Evolutionary conservation across 352 stramenopile genomes (phyloP), one percentile per base, ranked within the genome.

Genomic region (Pythium brachiatum): DNA sequence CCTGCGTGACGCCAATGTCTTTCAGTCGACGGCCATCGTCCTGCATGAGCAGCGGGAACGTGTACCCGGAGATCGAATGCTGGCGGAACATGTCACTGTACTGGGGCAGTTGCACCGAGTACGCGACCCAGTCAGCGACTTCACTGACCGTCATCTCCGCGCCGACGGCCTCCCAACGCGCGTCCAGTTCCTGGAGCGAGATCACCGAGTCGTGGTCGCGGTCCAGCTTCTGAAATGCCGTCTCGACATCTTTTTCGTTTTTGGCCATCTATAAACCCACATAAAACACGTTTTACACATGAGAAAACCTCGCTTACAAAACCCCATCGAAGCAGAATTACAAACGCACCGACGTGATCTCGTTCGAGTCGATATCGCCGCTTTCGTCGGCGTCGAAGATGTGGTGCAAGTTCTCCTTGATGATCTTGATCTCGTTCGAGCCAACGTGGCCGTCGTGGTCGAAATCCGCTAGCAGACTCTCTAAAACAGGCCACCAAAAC

Each of bases 111-210:
- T 95, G 86, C 15, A 92, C 86, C 12, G 82, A 77, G 64, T 85
- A 92, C 13, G 81, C 69, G 25, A 95, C 76, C 86, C 86, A 95
- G 60, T 95, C 86, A 0, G 81, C 79, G 52, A 95, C 86, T 48
- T 95, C 86, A 21, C 67, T 72, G 13, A 95, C 86, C 0, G 83
- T 95, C 86, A 95, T 95, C 59, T 95, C 86, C n/a, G 86, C 79
- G 0, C 86, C 86, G 2, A 95, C 77, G 11, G 66, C 51, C 41
- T 92, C 86, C 83, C 83, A 95, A 6, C 83, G 83, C 48, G 87
- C 81, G 55, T 95, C 86, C 51, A 95, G 73, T 68, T 95, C 86
- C 54, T 89, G 76, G 46, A 84, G 76, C 50, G 86, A 95, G 27
- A 95, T 92, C 39, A 92, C 64, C 21, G 83, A 88, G 59, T 95